Evolutionary conservation across 768 basidiomycete species (phyloP), one percentile per base, ranked within the genome.

Genomic region (Coprinopsis strossmayeri): DNA sequence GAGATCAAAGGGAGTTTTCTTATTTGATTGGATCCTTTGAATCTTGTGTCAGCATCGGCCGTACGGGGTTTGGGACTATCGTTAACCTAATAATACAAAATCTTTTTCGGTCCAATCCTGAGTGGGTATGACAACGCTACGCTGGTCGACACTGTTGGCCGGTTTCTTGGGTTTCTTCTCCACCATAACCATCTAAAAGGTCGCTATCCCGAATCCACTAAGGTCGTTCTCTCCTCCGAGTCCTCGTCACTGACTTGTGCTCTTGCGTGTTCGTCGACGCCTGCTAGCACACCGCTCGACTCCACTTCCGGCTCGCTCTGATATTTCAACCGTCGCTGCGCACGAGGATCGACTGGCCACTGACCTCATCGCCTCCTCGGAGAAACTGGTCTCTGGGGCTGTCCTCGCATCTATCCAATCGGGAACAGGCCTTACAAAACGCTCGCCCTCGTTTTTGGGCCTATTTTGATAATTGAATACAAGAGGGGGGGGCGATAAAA

Each of bases 271-370:
- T n/a, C n/a, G n/a, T n/a, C n/a, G n/a, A n/a, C n/a, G n/a, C n/a
- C n/a, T n/a, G n/a, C n/a, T n/a, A n/a, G n/a, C n/a, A n/a, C n/a
- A n/a, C n/a, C n/a, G n/a, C n/a, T n/a, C n/a, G n/a, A n/a, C 30
- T 32, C 15, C 15, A 7, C 9, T 32, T 7, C 30, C 15, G 9
- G 9, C 15, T 32, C 30, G 30, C 15, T 32, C 30, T 32, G 7
- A 7, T 32, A 7, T 32, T 32, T 32, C 38, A 25, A 50, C 42
- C 37, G 45, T 39, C 45, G 49, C 30, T 50, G 15, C 7, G 24
- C 51, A 57, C 54, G 51, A 53, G 56, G 51, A 54, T 20, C 34
- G 9, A 25, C 27, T 35, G 15, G 17, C 37, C 11, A 5, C 37
- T 38, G 11, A 38, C 37, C 18, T 38, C 37, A 5, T 50, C 48